Evolutionary conservation across 371 early-diverging fungal species (phyloP).

Genomic region (Apophysomyces elegans): DNA sequence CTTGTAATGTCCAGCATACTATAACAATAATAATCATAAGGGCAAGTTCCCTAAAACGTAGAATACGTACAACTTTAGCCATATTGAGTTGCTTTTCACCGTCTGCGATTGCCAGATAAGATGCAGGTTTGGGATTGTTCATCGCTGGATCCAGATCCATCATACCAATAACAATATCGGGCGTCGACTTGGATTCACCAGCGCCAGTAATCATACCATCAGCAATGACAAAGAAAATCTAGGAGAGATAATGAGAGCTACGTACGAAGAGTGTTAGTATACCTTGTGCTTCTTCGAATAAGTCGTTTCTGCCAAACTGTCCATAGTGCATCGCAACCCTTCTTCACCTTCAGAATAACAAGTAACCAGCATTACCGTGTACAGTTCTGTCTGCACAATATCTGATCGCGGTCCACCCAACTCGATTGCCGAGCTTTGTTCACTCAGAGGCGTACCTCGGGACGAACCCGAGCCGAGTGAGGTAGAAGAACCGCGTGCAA

Average conservation of each 20-base stretch:
- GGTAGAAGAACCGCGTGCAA: constrained; percentile 28
- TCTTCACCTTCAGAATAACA: constrained; percentile 83
- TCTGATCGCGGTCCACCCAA: constrained; percentile 28
- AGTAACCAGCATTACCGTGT: constrained; percentile 67
- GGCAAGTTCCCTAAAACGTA: too few species aligned
- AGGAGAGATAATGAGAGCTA: constrained; percentile 3
- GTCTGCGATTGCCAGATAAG: constrained; percentile 91
- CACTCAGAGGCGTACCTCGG: constrained; percentile 11
- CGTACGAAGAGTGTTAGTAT: not conserved
- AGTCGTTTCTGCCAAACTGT: constrained; percentile 78
- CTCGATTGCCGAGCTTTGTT: not conserved
- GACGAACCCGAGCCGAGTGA: constrained; percentile 26
- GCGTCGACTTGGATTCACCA: constrained; percentile 64
- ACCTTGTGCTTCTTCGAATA: constrained; percentile 62
- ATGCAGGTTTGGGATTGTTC: constrained; percentile 61
- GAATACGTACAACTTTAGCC: constrained; percentile 73
- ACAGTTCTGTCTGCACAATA: constrained; percentile 51
- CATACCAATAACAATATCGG: constrained; percentile 75
- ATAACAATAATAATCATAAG: not conserved
- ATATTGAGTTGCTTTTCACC: constrained; percentile 93
- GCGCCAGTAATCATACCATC: constrained; percentile 56
- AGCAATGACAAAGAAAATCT: constrained; percentile 48
- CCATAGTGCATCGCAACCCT: constrained; percentile 79
- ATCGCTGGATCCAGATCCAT: constrained; percentile 66
- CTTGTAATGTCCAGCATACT: constrained; percentile 91